These are phyloP conservation scores for Beauveria caledonica DNA, from an alignment of 2,329 filamentous ascomycete genomes.

Conservation along the genomic window DNA sequence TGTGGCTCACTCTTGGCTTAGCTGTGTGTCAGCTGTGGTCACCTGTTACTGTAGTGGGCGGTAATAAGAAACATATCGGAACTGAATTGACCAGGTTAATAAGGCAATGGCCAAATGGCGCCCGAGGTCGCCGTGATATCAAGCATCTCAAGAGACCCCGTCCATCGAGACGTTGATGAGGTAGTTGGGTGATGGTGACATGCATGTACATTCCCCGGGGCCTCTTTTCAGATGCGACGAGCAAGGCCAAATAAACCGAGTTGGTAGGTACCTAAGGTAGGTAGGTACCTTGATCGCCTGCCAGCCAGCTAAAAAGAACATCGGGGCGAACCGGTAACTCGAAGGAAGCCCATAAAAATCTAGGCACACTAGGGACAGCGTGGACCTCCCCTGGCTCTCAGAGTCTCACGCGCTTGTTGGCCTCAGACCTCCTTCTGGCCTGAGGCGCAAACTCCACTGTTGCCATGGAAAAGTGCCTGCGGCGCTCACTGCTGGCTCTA, in stretches of 20 bases:
- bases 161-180: too few relatives aligned
- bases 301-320: neutral
- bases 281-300: neutral
- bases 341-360: neutral
- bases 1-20: constrained; percentile 4
- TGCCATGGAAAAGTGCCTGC: constrained; percentile 14
- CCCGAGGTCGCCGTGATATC: too few relatives aligned
- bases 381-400: neutral
- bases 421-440: constrained; percentile 7
- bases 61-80: neutral
- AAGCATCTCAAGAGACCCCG: too few relatives aligned
- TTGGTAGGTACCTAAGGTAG: too few relatives aligned
- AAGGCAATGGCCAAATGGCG: neutral
- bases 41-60: neutral
- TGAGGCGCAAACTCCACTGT: constrained; percentile 12
- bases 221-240: neutral
- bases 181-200: too few relatives aligned
- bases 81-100: neutral
- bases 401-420: neutral
- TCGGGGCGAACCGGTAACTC: constrained; percentile 13
- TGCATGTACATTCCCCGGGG: too few relatives aligned
- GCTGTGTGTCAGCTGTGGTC: neutral
- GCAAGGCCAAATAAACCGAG: neutral
- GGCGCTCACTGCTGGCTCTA: constrained; percentile 14
- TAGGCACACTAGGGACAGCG: neutral